These are phyloP conservation scores for Claviceps digitariae DNA, from an alignment of 2,329 filamentous ascomycete genomes.

Conservation along the genomic window DNA sequence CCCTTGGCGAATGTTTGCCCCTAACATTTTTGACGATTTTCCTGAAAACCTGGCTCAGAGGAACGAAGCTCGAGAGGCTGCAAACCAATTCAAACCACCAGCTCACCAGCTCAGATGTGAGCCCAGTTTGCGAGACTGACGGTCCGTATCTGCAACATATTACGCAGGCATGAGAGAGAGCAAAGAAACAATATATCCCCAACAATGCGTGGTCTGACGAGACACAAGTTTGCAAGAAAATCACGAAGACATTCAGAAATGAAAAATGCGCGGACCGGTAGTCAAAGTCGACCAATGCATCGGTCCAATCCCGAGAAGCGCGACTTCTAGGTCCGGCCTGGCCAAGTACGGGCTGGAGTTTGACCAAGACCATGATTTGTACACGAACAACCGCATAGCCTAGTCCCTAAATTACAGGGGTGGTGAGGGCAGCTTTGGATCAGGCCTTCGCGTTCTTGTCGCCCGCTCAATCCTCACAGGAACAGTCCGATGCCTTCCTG, in stretches of 20 bases:
- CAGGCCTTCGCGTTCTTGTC: neutral
- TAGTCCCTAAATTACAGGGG: slow-evolving; percentile 14
- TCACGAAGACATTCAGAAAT: neutral
- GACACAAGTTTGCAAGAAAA: neutral
- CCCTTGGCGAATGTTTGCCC: slow-evolving; percentile 6
- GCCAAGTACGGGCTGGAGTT: slow-evolving; percentile 2
- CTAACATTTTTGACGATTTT: slow-evolving; percentile 16
- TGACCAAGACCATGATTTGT: neutral
- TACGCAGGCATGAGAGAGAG: slow-evolving; percentile 6
- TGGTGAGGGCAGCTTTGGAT: neutral
- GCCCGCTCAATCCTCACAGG: neutral
- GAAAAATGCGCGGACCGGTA: neutral
- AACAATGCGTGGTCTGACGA: neutral
- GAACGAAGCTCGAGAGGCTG: slow-evolving; percentile 5
- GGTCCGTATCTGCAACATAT: slow-evolving; percentile 1
- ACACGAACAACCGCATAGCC: neutral
- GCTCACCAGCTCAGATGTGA: neutral
- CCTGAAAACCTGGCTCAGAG: slow-evolving; percentile 14
- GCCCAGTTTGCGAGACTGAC: neutral
- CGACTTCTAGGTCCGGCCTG: neutral
- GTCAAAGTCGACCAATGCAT: neutral
- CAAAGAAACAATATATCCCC: slow-evolving; percentile 17
- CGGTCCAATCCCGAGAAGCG: neutral
- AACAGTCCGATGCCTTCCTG: neutral
- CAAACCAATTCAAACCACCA: neutral